Conservation (phyloP, 2,329 filamentous ascomycete genomes). For the Plenodomus biglobosus region DNA sequence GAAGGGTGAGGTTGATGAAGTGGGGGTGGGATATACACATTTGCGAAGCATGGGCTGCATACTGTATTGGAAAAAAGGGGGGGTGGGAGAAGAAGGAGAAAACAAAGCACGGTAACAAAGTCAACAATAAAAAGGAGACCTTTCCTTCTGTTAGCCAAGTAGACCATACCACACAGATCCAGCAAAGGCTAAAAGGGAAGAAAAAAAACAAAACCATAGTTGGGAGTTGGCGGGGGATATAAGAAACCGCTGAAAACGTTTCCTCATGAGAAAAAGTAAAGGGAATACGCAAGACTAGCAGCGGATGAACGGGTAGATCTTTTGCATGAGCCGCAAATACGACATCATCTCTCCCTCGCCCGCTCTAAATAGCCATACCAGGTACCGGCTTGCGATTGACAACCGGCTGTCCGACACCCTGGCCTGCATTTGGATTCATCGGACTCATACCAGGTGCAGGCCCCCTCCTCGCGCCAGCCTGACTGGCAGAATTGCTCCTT, state of each 20-base stretch:
- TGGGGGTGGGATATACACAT: no score
- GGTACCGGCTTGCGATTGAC: constrained; percentile 49
- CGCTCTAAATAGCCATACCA: constrained; percentile 47
- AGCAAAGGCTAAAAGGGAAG: background rate
- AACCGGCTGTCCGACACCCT: constrained; percentile 5
- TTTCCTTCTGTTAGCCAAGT: no score
- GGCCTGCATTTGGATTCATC: constrained; percentile 37
- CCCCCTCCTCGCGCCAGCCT: constrained; percentile 27
- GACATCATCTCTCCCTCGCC: constrained; percentile 1
- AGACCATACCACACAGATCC: no score
- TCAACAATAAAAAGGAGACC: no score
- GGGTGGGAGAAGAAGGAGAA: no score
- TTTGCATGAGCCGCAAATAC: no score
- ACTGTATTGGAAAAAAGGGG: no score
- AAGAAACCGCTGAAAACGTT: constrained; percentile 19
- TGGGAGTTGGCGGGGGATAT: constrained; percentile 10
- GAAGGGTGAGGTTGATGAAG: no score
- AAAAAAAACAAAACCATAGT: background rate
- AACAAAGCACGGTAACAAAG: no score
- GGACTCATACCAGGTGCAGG: constrained; percentile 41
- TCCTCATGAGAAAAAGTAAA: constrained; percentile 28
- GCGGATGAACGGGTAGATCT: no score
- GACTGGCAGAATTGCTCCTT: constrained; percentile 43
- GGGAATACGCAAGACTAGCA: no score
- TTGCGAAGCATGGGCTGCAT: no score